Base-by-base conservation (phyloP, 305 asterid species). In the Rubia balearica region DNA sequence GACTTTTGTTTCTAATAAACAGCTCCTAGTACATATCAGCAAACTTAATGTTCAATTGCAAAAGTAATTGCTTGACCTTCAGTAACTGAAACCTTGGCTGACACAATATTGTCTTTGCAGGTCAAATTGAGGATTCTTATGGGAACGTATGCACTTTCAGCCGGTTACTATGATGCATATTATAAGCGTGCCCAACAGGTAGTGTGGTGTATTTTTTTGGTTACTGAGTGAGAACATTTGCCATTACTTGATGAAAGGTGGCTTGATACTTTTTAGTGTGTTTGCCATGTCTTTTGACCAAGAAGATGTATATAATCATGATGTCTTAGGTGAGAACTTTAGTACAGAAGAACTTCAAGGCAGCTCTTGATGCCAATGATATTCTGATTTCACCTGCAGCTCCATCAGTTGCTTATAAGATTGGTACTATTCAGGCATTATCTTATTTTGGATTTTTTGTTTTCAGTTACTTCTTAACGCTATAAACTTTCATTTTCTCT, bases 161-260 rank as follows among this genome's bases (percentile, higher is more conserved):
- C 97, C 79, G 98, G 98, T 76, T 93, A 93, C 78, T 93, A 91
- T 81, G 97, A 93, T 83, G 97, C 96, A 55, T 91, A 82, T 81
- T 93, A 93, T 91, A 93, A 93, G 85, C 89, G 93, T 59, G 98
- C 98, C 40, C 97, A 88, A 73, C 97, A 93, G 97, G 98, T 93
- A 73, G 72, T 27, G 4, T 7, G 10, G 43, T 21, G 24, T 30
- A 60, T 46, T 36, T 30, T 19, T 16, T 43, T 42, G 10, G 13
- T 68, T 59, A 12, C 10, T 27, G 49, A 11, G 1, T 48, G 43
- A 45, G 36, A 13, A 6, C 48, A 5, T 49, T 45, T 22, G 51
- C 19, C 51, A 30, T 30, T 41, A 4, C 22, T n/a, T 68, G 14
- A 8, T 16, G 0, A 0, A 67, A 27, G 21, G 17, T 38, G 7